Evolutionary conservation across 805 yeast species (phyloP).

Genomic region (Pichia ethanolica): DNA sequence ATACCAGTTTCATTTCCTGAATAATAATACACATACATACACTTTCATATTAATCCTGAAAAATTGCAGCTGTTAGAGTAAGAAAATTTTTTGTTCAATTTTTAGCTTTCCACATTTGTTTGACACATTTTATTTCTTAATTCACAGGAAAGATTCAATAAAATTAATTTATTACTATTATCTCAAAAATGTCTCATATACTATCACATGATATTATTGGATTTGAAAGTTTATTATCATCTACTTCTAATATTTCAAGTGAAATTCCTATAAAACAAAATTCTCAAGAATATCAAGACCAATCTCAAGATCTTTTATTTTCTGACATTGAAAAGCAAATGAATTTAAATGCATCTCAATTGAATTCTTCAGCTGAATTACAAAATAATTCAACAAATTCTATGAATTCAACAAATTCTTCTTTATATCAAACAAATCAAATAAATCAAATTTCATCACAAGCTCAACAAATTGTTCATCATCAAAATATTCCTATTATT

Average conservation of each 20-base stretch:
- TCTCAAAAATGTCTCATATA: constrained; percentile 1
- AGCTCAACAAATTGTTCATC: background rate
- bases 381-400: too few species aligned
- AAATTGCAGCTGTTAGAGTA: too few species aligned
- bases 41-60: too few species aligned
- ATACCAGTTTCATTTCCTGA: too few species aligned
- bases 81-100: background rate
- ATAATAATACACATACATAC: too few species aligned
- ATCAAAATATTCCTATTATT: background rate
- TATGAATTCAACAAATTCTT: background rate
- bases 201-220: constrained; percentile 1
- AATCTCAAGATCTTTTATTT: background rate
- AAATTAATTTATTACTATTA: too few species aligned
- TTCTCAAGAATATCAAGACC: too few species aligned
- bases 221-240: background rate
- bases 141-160: too few species aligned
- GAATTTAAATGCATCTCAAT: constrained; percentile 1
- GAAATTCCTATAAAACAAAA: background rate
- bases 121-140: too few species aligned
- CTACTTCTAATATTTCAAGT: background rate
- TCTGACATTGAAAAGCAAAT: constrained; percentile 6
- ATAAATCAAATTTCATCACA: background rate
- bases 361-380: background rate
- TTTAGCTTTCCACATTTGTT: background rate
- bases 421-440: background rate